phyloP scores from a whole-genome alignment of 306 rosid genomes.

The Sechiopsis laciniata region DNA sequence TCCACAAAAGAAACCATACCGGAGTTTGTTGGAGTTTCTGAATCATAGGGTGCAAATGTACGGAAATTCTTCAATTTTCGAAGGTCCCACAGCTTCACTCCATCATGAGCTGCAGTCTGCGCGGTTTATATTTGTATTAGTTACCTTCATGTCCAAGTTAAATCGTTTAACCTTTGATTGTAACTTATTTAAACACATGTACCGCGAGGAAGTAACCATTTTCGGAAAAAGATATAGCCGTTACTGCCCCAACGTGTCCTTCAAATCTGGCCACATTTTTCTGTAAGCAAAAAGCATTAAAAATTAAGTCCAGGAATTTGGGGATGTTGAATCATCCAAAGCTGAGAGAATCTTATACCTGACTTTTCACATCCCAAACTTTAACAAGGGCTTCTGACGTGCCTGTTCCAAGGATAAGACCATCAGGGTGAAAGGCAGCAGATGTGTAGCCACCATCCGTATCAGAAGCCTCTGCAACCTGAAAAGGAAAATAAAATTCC shows the following conservation, averaged over 20 bases:
- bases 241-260: conserved; percentile 87
- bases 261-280: conserved; percentile 85
- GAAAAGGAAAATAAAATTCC: conserved; percentile 20
- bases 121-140: conserved; percentile 24
- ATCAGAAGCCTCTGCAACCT: conserved; percentile 70
- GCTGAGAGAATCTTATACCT: conserved; percentile 40
- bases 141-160: not conserved
- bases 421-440: conserved; percentile 99
- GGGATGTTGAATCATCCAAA: conserved; percentile 5
- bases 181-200: conserved; percentile 33
- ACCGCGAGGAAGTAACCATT: conserved; percentile 98
- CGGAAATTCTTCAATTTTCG: conserved; percentile 89
- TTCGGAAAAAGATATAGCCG: conserved; percentile 88
- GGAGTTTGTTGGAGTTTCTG: conserved; percentile 76
- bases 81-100: conserved; percentile 95
- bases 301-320: not conserved
- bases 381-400: conserved; percentile 77
- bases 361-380: conserved; percentile 98
- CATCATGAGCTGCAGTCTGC: conserved; percentile 90
- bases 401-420: conserved; percentile 99
- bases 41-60: conserved; percentile 69
- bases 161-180: not conserved
- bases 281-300: conserved; percentile 35
- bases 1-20: conserved; percentile 37
- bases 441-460: conserved; percentile 83